Base-by-base conservation (phyloP, 805 yeast species). In the Monosporozyma solicola region DNA sequence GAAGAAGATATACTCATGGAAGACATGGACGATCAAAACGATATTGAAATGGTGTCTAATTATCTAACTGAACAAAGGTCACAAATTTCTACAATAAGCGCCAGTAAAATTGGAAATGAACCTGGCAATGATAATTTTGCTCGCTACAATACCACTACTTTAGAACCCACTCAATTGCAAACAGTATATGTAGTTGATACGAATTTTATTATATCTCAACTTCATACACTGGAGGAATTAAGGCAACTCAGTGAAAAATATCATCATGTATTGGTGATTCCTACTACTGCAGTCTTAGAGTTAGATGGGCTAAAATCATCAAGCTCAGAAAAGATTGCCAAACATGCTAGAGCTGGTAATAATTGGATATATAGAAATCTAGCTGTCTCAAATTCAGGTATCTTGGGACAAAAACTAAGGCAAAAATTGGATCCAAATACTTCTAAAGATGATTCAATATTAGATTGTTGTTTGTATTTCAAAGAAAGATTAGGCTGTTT, bases 391-490 rank as follows among this genome's bases (percentile, higher is more conserved):
- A 72, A 75, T 32, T 68, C 77, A 0, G 73, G 76, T 0, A 78
- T 90, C 0, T 69, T 76, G 48, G 95, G 87, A 0, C 97, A 91
- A 65, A 79, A 75, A 57, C 45, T 76, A 16, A 65, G 71, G 31
- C 87, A 90, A 63, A 67, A 72, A 27, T 47, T 84, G 1, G 80
- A 83, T 53, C 62, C 64, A 8, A 51, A 61, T 2, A 65, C 81
- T 1, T 51, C 51, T 0, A 83, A 86, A 54, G 97, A 91, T 67
- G 95, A 90, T 61, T 77, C 95, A 0, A 90, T 91, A 55, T 68
- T 90, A 44, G 97, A 91, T 65, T 89, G 96, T 64, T 85, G 95
- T 59, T 61, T 85, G 27, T 89, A 77, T 62, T 82, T 84, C 53
- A 74, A 77, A 55, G 67, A 71, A 11, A 66, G 68, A 13, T 59